phyloP scores from a whole-genome alignment of 495 filamentous ascomycete species.

The Lasiosphaeris hirsuta region DNA sequence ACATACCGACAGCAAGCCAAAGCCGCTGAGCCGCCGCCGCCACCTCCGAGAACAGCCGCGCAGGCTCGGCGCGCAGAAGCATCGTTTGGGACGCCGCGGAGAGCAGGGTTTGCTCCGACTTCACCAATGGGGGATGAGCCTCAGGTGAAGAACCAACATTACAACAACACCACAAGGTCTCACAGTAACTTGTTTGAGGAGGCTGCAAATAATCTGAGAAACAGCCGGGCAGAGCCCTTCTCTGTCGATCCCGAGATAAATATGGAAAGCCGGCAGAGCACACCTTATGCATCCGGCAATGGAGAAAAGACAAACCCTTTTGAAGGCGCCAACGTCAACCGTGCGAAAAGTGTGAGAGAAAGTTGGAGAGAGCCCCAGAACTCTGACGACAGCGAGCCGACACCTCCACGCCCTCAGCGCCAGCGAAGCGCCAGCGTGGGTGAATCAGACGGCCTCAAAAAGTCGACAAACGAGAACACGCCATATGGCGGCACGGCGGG shows the following conservation, averaged over 20 bases:
- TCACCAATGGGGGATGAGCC: conserved; percentile 45
- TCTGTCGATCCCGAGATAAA: conserved; percentile 31
- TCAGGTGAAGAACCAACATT: conserved; percentile 42
- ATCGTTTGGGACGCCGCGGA: conserved; percentile 39
- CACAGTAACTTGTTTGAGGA: conserved; percentile 32
- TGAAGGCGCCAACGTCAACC: conserved; percentile 36
- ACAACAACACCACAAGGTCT: conserved; percentile 19
- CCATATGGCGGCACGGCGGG: conserved; percentile 2
- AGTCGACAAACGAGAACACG: conserved; percentile 14
- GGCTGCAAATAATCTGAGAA: conserved; percentile 33
- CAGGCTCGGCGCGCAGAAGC: conserved; percentile 44
- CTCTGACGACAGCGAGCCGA: conserved; percentile 6
- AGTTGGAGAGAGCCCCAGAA: conserved; percentile 13
- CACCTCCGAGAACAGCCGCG: conserved; percentile 39
- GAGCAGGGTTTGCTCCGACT: conserved; percentile 37
- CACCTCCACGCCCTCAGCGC: conserved; percentile 19
- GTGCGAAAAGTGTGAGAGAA: conserved; percentile 40
- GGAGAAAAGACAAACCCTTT: conserved; percentile 66
- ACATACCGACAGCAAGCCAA: conserved; percentile 6
- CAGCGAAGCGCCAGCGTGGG: conserved; percentile 32
- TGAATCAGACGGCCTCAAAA: conserved; percentile 21
- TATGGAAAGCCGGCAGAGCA: conserved; percentile 55
- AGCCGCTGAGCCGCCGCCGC: conserved; percentile 11
- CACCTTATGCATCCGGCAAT: conserved; percentile 63
- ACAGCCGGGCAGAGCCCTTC: conserved; percentile 13